A percentile compares a stretch with the other conserved stretches of the same genome.
These are phyloP conservation scores for Prunus padus DNA, from an alignment of 306 rosid species.

Conservation along the genomic window DNA sequence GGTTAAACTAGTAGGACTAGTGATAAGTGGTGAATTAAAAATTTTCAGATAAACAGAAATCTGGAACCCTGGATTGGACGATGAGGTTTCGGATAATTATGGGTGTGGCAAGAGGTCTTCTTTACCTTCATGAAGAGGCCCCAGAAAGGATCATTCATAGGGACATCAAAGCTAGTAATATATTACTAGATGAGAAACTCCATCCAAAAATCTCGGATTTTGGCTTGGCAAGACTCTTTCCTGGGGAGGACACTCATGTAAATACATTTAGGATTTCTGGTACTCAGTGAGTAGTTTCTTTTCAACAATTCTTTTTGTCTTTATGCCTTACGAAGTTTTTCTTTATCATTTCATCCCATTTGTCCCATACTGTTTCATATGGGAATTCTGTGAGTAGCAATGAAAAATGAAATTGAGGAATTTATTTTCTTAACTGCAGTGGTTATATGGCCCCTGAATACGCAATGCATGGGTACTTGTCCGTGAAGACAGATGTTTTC, in stretches of 20 bases:
- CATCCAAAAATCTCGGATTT: constrained; percentile 85
- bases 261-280: constrained; percentile 84
- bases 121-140: constrained; percentile 82
- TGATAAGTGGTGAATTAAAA: background rate
- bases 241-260: constrained; percentile 86
- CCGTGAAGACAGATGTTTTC: constrained; percentile 86
- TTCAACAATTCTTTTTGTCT: constrained; percentile 4
- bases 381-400: background rate
- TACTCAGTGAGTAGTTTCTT: constrained; percentile 73
- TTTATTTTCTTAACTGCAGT: constrained; percentile 40
- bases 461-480: constrained; percentile 78
- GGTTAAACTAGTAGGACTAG: constrained; percentile 9
- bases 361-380: background rate
- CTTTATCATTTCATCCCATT: no score
- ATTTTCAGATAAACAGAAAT: constrained; percentile 62
- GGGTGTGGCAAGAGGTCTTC: constrained; percentile 79
- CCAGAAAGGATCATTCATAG: constrained; percentile 84
- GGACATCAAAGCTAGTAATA: constrained; percentile 89
- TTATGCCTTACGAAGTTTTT: constrained; percentile 7
- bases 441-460: constrained; percentile 98
- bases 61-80: constrained; percentile 62
- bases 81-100: constrained; percentile 58
- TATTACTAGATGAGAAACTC: constrained; percentile 70
- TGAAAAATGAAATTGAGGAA: background rate
- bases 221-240: constrained; percentile 89